Evolutionary conservation across 139 green algal genomes (phyloP), one percentile per base, ranked within the genome.

Genomic region (Dunaliella primolecta): DNA sequence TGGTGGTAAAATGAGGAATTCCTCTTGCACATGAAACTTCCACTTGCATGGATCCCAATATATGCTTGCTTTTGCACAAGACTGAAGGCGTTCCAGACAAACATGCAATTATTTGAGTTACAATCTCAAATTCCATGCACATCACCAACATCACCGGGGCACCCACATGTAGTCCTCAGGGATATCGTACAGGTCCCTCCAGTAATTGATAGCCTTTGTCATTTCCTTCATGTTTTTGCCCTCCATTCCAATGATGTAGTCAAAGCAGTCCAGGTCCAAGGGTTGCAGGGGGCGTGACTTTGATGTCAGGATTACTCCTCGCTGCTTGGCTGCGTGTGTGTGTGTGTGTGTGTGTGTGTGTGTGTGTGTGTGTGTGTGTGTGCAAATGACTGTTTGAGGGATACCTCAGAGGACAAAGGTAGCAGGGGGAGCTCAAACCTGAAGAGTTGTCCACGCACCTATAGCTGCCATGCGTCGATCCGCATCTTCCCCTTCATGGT

Each of bases 161-260:
- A 35, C 0, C 31, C 30, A 76, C 27, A n/a, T 46, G 36, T 71
- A 83, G 35, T 71, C n/a, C 33, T 32, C 38, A 33, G 1, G 27
- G 24, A 36, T 27, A 1, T 0, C 84, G n/a, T 71, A 84, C 84
- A 72, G 70, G 0, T 3, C 84, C 70, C 35, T 81, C 35, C 1
- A 31, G 24, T 38, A 80, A 38, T 75, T 81, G 79, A 35, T 64
- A 33, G 32, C 83, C 32, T 37, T 84, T 71, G 38, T 81, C n/a
- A 96, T 94, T 31, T 92, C 93, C 0, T 75, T 46, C 3, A 93
- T 75, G 90, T 99, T 99, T 21, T 89, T 87, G 25, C 80, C 81
- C 74, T 99, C 96, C 96, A 99, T 99, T 31, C 93, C 93, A 7
- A 99, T 85, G 27, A 99, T 94, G 87, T 95, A 93, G 78, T 99